Conservation (phyloP, 768 basidiomycete species). For the Boletus subparvulus region DNA sequence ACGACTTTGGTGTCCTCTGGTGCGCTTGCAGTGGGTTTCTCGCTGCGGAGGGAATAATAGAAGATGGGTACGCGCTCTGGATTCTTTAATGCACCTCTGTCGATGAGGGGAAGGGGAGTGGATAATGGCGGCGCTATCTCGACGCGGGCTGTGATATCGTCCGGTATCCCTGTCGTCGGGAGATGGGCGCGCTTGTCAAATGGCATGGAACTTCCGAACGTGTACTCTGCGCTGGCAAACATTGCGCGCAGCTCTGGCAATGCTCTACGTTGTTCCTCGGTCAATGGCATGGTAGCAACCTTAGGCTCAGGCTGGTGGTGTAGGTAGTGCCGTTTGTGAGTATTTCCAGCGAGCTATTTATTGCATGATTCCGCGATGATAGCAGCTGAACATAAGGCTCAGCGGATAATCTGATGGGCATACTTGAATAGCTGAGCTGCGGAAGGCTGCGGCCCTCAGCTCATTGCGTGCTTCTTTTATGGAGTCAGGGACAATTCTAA, state of each 20-base stretch:
- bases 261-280: slow-evolving; percentile 4
- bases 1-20: slow-evolving; percentile 10
- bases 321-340: neutral
- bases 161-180: neutral
- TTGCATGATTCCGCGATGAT: no score
- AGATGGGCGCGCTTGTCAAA: slow-evolving; percentile 2
- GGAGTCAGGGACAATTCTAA: no score
- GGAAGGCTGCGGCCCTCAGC: no score
- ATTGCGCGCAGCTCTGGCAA: neutral
- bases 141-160: slow-evolving; percentile 1
- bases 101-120: neutral
- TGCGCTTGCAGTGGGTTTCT: neutral
- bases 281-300: slow-evolving; percentile 1
- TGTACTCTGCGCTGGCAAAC: neutral
- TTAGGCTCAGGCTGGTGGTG: no score
- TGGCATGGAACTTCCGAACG: neutral
- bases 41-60: neutral
- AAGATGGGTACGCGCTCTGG: slow-evolving; percentile 11
- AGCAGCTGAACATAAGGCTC: no score
- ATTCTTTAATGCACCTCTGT: neutral
- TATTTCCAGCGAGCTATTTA: no score
- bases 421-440: no score
- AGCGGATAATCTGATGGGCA: no score
- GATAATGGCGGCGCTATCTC: slow-evolving; percentile 3
- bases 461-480: no score